Conservation (phyloP, 345 rosid genomes). For the Isatis tinctoria region DNA sequence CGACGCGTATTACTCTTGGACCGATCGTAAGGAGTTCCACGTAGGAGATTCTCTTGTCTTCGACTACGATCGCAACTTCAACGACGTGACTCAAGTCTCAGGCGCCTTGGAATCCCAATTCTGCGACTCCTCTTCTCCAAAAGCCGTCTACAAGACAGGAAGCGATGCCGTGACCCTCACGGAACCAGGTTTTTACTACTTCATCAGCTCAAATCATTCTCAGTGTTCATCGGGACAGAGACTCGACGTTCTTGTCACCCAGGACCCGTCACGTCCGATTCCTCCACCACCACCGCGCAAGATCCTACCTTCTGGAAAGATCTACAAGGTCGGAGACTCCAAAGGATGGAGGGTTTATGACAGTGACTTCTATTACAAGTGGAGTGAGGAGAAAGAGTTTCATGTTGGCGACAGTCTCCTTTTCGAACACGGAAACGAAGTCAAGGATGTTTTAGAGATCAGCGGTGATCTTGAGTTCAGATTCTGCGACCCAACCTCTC, state of each 20-base stretch:
- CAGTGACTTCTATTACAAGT: neutral
- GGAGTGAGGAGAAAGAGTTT: neutral
- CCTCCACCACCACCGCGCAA: neutral
- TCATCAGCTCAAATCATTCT: neutral
- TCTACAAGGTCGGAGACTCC: neutral
- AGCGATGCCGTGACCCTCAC: neutral
- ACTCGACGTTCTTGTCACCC: neutral
- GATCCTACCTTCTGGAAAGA: neutral
- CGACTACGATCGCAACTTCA: neutral
- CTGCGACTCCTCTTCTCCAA: too few relatives aligned
- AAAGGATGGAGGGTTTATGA: neutral
- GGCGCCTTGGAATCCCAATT: too few relatives aligned
- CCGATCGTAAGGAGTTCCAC: neutral
- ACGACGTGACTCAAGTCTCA: too few relatives aligned
- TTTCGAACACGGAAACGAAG: neutral
- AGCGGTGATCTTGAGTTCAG: neutral
- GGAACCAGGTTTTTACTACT: neutral
- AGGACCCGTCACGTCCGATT: too few relatives aligned
- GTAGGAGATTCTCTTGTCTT: neutral
- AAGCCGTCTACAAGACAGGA: too few relatives aligned
- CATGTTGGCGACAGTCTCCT: neutral
- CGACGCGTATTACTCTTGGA: neutral
- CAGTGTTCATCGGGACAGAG: neutral
- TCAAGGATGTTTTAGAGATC: neutral
- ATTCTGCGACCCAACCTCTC: neutral